Base-by-base conservation (phyloP, 805 yeast species). In the Torulaspora quercuum region DNA sequence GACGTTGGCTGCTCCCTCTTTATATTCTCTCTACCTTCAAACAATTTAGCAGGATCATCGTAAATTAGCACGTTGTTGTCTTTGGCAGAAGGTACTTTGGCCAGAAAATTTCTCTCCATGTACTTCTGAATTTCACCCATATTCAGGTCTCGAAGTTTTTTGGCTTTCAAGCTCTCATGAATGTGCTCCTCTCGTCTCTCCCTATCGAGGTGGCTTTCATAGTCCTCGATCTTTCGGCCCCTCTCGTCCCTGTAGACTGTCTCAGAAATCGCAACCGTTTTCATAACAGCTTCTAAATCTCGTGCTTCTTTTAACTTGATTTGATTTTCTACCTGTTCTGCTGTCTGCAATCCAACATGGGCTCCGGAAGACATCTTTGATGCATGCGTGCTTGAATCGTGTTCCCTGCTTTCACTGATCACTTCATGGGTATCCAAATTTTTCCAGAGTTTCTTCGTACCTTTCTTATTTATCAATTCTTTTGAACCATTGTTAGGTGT, bases 11-110 rank as follows among this genome's bases (percentile, higher is more conserved):
- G 25, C 8, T 15, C 25, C 6, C 3, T 12, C 3, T 39, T 37
- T 13, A 52, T 49, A 2, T 51, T 30, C 3, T 65, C 52, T 18
- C 63, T 56, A 11, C 8, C 13, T 27, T 22, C 30, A 46, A 78
- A 80, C 8, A 67, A 50, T 2, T 69, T 55, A 16, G 82, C 68
- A 0, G 95, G 94, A 52, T 85, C 94, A 13, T 80, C 86, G 15
- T 12, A 17, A 16, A 25, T 25, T 17, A 28, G 19, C 12, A 20
- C 28, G 8, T 25, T 11, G 2, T 14, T 25, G 4, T 10, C 14
- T 7, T 7, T 37, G 9, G 60, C 59, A 13, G 55, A 49, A 3
- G 65, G 53, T 5, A 66, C 29, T 7, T 46, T 47, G 18, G 55
- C 52, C 3, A 42, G 35, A 12, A 52, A 41, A 4, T 56, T 49